A percentile compares a stretch with the other conserved stretches of the same genome.
These are phyloP conservation scores for Kazachstania kunashirensis DNA, from an alignment of 805 yeast genomes.

Conservation along the genomic window DNA sequence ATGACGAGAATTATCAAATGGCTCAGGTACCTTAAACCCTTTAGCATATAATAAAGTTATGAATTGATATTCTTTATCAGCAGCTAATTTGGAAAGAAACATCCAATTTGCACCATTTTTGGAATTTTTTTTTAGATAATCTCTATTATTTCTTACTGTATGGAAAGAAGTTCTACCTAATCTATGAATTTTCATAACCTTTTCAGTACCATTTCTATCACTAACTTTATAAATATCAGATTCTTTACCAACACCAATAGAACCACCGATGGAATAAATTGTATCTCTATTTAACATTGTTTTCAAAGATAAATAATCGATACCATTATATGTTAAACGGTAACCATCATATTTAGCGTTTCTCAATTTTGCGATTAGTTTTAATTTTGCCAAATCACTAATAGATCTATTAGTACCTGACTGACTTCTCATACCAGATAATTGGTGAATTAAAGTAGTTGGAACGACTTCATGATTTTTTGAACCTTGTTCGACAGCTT, in stretches of 20 bases:
- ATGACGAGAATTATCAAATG: slow-evolving; percentile 84
- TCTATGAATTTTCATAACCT: slow-evolving; percentile 83
- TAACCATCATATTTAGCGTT: slow-evolving; percentile 96
- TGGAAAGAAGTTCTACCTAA: slow-evolving; percentile 89
- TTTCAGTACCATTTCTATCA: slow-evolving; percentile 52
- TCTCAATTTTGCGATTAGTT: slow-evolving; percentile 63
- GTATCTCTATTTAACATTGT: slow-evolving; percentile 68
- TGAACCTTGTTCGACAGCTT: slow-evolving; percentile 85
- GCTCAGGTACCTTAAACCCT: slow-evolving; percentile 81
- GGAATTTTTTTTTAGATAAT: slow-evolving; percentile 57
- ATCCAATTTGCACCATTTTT: slow-evolving; percentile 82
- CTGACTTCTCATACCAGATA: slow-evolving; percentile 66
- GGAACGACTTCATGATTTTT: slow-evolving; percentile 94
- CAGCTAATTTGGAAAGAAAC: slow-evolving; percentile 82
- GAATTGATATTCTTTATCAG: slow-evolving; percentile 84
- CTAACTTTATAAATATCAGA: slow-evolving; percentile 86
- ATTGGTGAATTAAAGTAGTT: slow-evolving; percentile 65
- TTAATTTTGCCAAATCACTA: slow-evolving; percentile 78
- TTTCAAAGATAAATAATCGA: slow-evolving; percentile 84
- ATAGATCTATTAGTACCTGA: slow-evolving; percentile 73
- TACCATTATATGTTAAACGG: slow-evolving; percentile 78
- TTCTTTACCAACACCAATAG: slow-evolving; percentile 95
- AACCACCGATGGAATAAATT: slow-evolving; percentile 69
- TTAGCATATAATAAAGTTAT: slow-evolving; percentile 64
- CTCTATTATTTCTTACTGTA: slow-evolving; percentile 88